A percentile compares a stretch with the other conserved stretches of the same genome.
These are phyloP conservation scores for Diplotaxis tenuifolia DNA, from an alignment of 345 rosid species.

Conservation along the genomic window DNA sequence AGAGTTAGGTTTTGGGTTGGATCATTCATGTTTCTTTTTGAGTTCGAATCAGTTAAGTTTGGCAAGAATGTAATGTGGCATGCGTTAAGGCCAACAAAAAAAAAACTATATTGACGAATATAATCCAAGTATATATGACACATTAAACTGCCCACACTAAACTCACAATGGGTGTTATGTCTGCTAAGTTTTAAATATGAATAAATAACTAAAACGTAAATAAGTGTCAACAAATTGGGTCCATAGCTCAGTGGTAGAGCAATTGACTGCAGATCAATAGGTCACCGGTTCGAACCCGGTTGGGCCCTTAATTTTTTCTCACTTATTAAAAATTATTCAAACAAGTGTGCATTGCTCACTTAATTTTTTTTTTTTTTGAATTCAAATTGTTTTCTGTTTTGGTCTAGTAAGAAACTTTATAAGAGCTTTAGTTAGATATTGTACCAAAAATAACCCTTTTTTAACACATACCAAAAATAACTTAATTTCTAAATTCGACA, in stretches of 20 bases:
- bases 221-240: slow-evolving; percentile 31
- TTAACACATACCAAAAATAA: too few relatives aligned
- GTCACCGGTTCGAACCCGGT: slow-evolving; percentile 62
- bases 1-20: background rate
- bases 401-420: background rate
- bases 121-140: background rate
- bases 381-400: background rate
- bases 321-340: too few relatives aligned
- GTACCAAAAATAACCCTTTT: too few relatives aligned
- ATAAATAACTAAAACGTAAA: background rate
- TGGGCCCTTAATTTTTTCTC: slow-evolving; percentile 39
- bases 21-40: background rate
- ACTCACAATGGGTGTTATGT: background rate
- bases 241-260: slow-evolving; percentile 92
- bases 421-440: background rate
- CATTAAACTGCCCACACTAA: background rate
- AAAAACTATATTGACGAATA: background rate
- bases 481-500: too few relatives aligned
- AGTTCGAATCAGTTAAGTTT: background rate
- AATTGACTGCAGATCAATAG: slow-evolving; percentile 90
- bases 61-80: background rate
- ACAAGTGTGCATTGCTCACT: too few relatives aligned
- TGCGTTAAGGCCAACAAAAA: background rate
- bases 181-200: background rate
- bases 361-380: too few relatives aligned